phyloP scores from a whole-genome alignment of 1,284 basidiomycete genomes.

The Inonotus hispidus region DNA sequence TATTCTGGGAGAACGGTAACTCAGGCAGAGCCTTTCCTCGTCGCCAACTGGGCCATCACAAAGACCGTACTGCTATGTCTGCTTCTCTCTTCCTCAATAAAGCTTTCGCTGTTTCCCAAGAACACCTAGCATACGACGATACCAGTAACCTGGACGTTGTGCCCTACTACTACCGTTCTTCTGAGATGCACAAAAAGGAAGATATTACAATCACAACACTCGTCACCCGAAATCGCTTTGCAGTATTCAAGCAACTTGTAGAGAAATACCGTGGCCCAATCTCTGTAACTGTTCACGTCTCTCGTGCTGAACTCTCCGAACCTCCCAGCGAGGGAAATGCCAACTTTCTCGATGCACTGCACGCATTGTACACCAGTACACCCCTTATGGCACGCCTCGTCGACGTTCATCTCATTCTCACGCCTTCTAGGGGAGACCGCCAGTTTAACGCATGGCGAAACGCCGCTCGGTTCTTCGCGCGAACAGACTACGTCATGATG shows the following conservation, averaged over 20 bases:
- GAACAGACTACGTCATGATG: slow-evolving; percentile 82
- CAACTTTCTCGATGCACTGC: slow-evolving; percentile 50
- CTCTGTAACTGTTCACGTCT: slow-evolving; percentile 74
- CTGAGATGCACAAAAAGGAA: slow-evolving; percentile 41
- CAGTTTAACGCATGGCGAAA: slow-evolving; percentile 88
- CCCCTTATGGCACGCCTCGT: slow-evolving; percentile 62
- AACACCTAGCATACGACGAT: slow-evolving; percentile 16
- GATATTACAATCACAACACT: slow-evolving; percentile 83
- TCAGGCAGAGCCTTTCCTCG: neutral
- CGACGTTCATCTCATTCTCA: slow-evolving; percentile 84
- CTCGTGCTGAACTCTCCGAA: slow-evolving; percentile 28
- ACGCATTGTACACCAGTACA: slow-evolving; percentile 58
- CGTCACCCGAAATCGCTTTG: slow-evolving; percentile 74
- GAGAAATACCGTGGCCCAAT: slow-evolving; percentile 75
- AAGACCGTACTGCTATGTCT: neutral
- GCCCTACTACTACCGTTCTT: slow-evolving; percentile 74
- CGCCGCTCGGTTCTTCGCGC: slow-evolving; percentile 71
- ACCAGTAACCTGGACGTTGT: slow-evolving; percentile 58
- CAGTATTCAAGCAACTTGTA: slow-evolving; percentile 63
- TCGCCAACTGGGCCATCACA: neutral
- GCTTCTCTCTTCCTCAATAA: slow-evolving; percentile 17
- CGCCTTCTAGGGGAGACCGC: slow-evolving; percentile 60
- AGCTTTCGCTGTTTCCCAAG: slow-evolving; percentile 16
- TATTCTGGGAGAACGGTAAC: slow-evolving; percentile 8
- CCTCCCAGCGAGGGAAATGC: slow-evolving; percentile 20